Percentiles rank a stretch among this genome's conserved stretches.
phyloP scores from a whole-genome alignment of 345 rosid genomes.

The Rhizophora mangle region DNA sequence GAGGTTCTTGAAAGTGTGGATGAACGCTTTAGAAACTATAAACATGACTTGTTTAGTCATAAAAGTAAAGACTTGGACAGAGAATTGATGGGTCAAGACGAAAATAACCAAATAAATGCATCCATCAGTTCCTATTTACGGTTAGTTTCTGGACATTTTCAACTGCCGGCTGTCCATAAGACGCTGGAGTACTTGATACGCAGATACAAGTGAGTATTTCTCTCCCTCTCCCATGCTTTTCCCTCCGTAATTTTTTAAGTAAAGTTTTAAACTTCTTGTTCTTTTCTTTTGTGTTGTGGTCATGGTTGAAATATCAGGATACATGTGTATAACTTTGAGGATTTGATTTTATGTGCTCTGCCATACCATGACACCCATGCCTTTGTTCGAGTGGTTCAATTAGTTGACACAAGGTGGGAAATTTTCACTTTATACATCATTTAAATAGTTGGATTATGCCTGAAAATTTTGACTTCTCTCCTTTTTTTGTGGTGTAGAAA shows the following conservation, averaged over 20 bases:
- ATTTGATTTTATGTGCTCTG: conserved; percentile 68
- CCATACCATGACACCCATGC: conserved; percentile 90
- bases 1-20: conserved; percentile 60
- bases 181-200: conserved; percentile 93
- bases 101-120: conserved; percentile 54
- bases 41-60: conserved; percentile 63
- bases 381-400: conserved; percentile 77
- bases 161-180: conserved; percentile 52
- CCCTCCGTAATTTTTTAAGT: not conserved
- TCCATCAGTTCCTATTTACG: conserved; percentile 58
- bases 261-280: not conserved
- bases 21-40: conserved; percentile 62
- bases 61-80: conserved; percentile 78
- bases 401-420: conserved; percentile 69
- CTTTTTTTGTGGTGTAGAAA: conserved; percentile 39
- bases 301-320: conserved; percentile 49
- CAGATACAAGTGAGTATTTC: conserved; percentile 64
- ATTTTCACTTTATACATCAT: not conserved
- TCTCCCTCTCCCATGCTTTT: not conserved
- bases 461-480: conserved; percentile 16
- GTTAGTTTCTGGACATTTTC: conserved; percentile 68
- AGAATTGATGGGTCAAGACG: conserved; percentile 58
- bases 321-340: conserved; percentile 71
- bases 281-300: not conserved
- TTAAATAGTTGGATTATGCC: conserved; percentile 1